Percentiles rank a stretch among this genome's conserved stretches.
Conservation (phyloP, 1,284 basidiomycete genomes). For the Sparassis latifolia region DNA sequence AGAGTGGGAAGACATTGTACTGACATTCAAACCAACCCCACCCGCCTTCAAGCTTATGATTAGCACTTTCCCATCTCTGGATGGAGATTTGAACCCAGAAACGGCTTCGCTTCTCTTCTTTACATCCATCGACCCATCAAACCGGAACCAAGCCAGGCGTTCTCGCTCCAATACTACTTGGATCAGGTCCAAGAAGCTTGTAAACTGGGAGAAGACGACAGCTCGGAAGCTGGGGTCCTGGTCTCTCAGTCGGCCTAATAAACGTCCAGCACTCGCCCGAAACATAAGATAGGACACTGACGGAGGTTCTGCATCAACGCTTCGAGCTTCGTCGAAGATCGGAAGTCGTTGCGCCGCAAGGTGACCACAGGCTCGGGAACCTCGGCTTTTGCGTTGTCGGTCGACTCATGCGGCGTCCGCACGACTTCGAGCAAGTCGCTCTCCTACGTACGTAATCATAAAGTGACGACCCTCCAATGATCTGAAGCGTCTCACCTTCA, state of each 20-base stretch:
- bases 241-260: constrained; percentile 50
- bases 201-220: constrained; percentile 87
- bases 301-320: constrained; percentile 67
- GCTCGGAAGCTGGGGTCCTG: constrained; percentile 79
- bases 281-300: constrained; percentile 23
- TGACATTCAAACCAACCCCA: constrained; percentile 85
- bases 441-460: constrained; percentile 30
- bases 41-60: constrained; percentile 92
- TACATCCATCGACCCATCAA: constrained; percentile 92
- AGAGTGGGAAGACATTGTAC: neutral
- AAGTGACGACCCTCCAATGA: too few species aligned
- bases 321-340: constrained; percentile 83
- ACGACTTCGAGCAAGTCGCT: constrained; percentile 62
- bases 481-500: constrained; percentile 37
- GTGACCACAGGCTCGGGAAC: constrained; percentile 36
- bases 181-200: constrained; percentile 79
- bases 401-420: constrained; percentile 24
- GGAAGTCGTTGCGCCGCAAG: constrained; percentile 77
- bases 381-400: constrained; percentile 15
- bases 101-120: constrained; percentile 77
- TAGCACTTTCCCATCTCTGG: constrained; percentile 69
- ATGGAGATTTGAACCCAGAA: constrained; percentile 63
- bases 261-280: neutral
- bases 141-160: constrained; percentile 70
- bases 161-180: constrained; percentile 73